Base-by-base conservation (phyloP, 176 grass and related monocot species). In the Tuctoria greenei region DNA sequence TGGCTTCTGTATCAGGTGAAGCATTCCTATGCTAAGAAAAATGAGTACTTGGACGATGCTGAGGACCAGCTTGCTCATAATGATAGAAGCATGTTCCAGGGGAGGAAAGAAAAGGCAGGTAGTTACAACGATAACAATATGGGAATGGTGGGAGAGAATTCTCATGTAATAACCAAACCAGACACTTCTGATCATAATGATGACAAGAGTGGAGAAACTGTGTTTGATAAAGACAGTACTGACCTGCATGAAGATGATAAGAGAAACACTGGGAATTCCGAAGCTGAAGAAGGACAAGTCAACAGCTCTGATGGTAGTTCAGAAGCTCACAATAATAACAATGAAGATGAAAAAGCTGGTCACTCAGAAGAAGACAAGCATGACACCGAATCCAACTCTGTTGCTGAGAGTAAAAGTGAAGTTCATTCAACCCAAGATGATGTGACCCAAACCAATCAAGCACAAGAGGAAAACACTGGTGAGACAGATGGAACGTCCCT, bases 1-100 rank as follows among this genome's bases (percentile, higher is more conserved):
- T 93, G 91, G 91, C 82, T 90, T 83, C 38, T 80, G 20, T 87
- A 90, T 80, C 87, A 85, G 65, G 72, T 90, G 52, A 84, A 81
- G 66, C 88, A 87, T 83, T 86, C 84, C 31, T 80, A 81, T 69
- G 81, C 72, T 57, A 93, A 82, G 73, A 90, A 87, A 83, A 89
- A 82, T 45, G 91, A 87, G 39, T 81, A 85, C 74, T 43, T 69
- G 59, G 79, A 79, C 68, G 74, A 69, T 83, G 43, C 76, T 52
- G 86, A 68, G 36, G 56, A 57, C 20, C 82, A 82, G 28, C 62
- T 82, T 90, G n/a, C 65, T 21, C 69, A 49, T 73, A 76, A 76
- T 76, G 87, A 73, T 71, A 77, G 72, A 81, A 86, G 82, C 68
- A 54, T 90, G 17, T 84, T 85, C 69, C 71, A 84, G 34, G 84